Evolutionary conservation across 148 eudicot genomes (phyloP), one percentile per base, ranked within the genome.

Genomic region (Vaccinium vitisidaea): DNA sequence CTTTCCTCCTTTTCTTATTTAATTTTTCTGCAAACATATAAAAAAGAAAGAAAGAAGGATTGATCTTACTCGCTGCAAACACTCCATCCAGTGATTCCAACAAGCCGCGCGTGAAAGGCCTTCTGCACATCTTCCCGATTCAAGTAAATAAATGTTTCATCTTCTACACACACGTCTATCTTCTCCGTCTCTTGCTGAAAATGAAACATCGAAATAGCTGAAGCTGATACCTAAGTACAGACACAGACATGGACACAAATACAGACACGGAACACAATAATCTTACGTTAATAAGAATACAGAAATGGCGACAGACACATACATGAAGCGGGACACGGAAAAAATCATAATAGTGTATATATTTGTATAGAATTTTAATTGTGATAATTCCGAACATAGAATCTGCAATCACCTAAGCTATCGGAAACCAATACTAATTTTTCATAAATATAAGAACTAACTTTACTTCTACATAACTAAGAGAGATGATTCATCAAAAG

Each of bases 121-220:
- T 86, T 87, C 59, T 94, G 94, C 54, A 96, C 98, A 58, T 96
- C 98, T 73, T 87, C 80, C 53, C 92, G 85, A 75, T 94, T 96
- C 81, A 94, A 80, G 86, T 96, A 94, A 18, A 6, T 81, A 12
- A 83, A 63, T 6, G 93, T 92, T 85, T 93, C 92, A 56, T 93
- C 92, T 84, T 85, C 90, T 55, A 90, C 84, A 59, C 98, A 96
- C 8, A 90, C 93, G 87, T 95, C 92, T 76, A 93, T 54, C 74
- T 91, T 88, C 83, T 85, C 82, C 8, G 86, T 86, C 65, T 88
- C 84, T 84, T 89, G 88, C 90, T 90, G 84, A 23, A 21, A 59
- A 69, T 82, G 61, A 19, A 23, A 80, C 10, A 23, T n/a, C 8
- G 15, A 46, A 32, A 32, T 8, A 48, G 54, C 8, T 27, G 14